These are phyloP conservation scores for Zizania latifolia DNA, from an alignment of 176 grass and related monocot species.

Conservation along the genomic window DNA sequence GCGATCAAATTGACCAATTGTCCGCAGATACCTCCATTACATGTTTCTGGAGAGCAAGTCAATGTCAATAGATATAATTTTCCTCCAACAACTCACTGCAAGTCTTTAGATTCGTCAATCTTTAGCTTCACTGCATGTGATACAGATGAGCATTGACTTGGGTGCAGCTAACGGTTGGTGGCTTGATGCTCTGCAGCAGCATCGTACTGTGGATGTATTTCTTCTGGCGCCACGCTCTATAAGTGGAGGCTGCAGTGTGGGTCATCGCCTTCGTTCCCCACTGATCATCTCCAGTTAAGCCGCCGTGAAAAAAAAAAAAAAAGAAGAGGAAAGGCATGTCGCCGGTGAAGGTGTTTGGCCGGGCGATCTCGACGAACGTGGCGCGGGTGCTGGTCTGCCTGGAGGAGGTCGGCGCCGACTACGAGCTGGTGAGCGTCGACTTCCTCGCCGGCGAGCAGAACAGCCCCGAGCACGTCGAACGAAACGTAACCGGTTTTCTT, in stretches of 20 bases:
- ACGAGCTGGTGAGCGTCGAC: constrained; percentile 27
- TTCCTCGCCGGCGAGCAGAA: not conserved
- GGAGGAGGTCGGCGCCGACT: constrained; percentile 37
- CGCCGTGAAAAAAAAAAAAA: not conserved
- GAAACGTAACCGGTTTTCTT: constrained; percentile 28
- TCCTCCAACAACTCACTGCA: too few relatives aligned
- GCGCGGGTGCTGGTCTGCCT: constrained; percentile 30
- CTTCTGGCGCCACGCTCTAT: not conserved
- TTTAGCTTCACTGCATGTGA: too few relatives aligned
- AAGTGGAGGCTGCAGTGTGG: not conserved
- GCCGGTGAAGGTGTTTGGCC: constrained; percentile 39
- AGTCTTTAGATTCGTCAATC: too few relatives aligned
- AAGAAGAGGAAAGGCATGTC: not conserved
- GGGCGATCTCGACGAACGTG: constrained; percentile 12
- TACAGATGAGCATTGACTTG: too few relatives aligned
- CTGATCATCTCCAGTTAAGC: too few relatives aligned
- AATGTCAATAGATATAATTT: too few relatives aligned
- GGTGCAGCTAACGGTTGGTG: too few relatives aligned
- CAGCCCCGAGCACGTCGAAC: constrained; percentile 30
- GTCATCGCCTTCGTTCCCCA: not conserved
- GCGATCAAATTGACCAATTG: too few relatives aligned
- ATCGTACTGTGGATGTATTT: too few relatives aligned
- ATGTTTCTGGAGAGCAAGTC: too few relatives aligned
- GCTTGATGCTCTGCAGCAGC: too few relatives aligned
- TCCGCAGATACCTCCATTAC: too few relatives aligned